Conservation (phyloP, 75 land plant genomes). For the Chamaecyparis obtusa region DNA sequence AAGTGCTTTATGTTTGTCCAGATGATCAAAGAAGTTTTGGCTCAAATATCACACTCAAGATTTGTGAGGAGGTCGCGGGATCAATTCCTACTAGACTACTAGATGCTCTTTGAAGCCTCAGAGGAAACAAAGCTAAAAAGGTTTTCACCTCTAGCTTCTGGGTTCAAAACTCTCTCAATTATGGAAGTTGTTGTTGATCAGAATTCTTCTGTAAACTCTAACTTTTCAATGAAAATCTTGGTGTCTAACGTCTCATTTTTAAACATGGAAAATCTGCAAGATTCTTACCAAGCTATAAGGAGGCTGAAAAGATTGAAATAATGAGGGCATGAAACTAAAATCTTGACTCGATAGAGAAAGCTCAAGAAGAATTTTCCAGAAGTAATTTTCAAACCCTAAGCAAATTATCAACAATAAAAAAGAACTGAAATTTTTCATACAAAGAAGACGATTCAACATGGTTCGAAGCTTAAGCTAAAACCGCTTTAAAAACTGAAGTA, state of each 20-base stretch:
- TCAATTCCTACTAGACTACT: too few relatives aligned
- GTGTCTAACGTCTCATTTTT: not conserved
- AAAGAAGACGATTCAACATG: not conserved
- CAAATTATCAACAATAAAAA: not conserved
- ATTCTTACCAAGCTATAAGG: not conserved
- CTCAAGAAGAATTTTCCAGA: conserved; percentile 1
- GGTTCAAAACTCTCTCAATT: too few relatives aligned
- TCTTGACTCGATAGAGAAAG: not conserved
- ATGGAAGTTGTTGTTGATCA: too few relatives aligned
- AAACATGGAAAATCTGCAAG: not conserved
- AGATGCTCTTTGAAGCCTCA: too few relatives aligned
- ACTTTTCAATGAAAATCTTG: conserved; percentile 14
- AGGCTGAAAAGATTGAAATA: not conserved
- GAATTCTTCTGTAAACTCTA: conserved; percentile 41
- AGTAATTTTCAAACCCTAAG: not conserved
- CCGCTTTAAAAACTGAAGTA: too few relatives aligned
- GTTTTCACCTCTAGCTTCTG: too few relatives aligned
- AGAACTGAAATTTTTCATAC: not conserved
- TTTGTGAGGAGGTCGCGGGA: too few relatives aligned
- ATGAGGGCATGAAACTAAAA: not conserved
- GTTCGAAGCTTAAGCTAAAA: too few relatives aligned
- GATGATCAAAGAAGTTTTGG: too few relatives aligned
- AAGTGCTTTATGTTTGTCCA: too few relatives aligned
- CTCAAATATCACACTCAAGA: too few relatives aligned
- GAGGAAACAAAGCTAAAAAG: too few relatives aligned